Conservation (phyloP, 2,329 filamentous ascomycete species). For the Coleophoma crateriformis region DNA sequence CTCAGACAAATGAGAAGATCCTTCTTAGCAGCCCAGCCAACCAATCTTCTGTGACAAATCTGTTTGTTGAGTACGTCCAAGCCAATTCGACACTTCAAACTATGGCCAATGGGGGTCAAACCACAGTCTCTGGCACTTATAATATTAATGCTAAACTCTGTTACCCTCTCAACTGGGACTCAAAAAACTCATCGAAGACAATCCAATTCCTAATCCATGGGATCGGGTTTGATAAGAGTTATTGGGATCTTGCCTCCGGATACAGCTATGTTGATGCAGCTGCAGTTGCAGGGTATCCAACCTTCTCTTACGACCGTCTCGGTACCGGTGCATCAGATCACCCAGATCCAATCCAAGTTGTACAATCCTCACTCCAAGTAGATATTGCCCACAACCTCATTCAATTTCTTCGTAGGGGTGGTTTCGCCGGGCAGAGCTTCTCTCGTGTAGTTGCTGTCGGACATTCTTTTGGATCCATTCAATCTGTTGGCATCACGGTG, state of each 20-base stretch:
- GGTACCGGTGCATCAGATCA: slow-evolving; percentile 6
- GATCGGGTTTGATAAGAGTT: no score
- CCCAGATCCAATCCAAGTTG: slow-evolving; percentile 13
- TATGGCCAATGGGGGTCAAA: no score
- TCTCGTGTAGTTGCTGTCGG: slow-evolving; percentile 10
- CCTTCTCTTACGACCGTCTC: slow-evolving; percentile 10
- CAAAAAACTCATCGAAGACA: no score
- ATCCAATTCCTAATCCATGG: no score
- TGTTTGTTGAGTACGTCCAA: no score
- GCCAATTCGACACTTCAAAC: no score
- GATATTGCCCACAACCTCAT: slow-evolving; percentile 15
- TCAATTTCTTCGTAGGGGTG: background rate
- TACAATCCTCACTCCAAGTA: slow-evolving; percentile 13
- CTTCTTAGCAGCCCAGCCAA: no score
- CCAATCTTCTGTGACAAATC: no score
- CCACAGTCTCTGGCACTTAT: no score
- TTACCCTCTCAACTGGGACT: no score
- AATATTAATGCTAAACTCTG: no score
- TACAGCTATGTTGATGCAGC: slow-evolving; percentile 57
- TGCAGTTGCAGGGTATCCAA: slow-evolving; percentile 27
- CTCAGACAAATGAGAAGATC: no score
- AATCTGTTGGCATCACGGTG: slow-evolving; percentile 5
- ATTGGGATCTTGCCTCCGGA: slow-evolving; percentile 6
- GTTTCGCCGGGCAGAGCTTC: background rate
- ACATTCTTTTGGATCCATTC: slow-evolving; percentile 12